Evolutionary conservation across 805 yeast species (phyloP).

Genomic region (Candida quercuum): DNA sequence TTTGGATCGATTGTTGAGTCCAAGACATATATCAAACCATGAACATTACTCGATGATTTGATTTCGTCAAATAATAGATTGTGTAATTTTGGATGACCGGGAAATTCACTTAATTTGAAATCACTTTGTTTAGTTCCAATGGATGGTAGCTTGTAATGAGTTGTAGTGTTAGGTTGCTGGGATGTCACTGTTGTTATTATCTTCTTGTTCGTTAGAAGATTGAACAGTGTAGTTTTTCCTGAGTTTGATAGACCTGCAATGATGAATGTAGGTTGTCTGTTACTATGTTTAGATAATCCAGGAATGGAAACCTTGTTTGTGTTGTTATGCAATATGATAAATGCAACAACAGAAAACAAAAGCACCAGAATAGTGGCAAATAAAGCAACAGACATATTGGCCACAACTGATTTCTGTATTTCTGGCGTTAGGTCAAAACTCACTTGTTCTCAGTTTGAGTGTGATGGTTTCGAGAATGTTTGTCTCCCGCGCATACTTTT

Average conservation of each 20-base stretch:
- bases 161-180: slow-evolving; percentile 39
- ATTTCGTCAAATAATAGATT: slow-evolving; percentile 47
- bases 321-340: slow-evolving; percentile 12
- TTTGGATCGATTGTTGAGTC: slow-evolving; percentile 61
- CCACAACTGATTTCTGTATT: neutral
- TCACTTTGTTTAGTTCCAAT: slow-evolving; percentile 29
- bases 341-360: slow-evolving; percentile 3
- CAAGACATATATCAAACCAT: slow-evolving; percentile 71
- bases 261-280: slow-evolving; percentile 48
- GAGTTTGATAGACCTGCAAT: slow-evolving; percentile 59
- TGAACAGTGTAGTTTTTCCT: slow-evolving; percentile 63
- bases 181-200: slow-evolving; percentile 42
- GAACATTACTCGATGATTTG: slow-evolving; percentile 37
- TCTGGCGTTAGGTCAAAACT: too few relatives aligned
- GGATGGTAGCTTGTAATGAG: slow-evolving; percentile 34
- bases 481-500: too few relatives aligned
- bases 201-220: slow-evolving; percentile 25
- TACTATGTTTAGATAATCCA: slow-evolving; percentile 10
- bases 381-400: neutral
- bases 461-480: too few relatives aligned
- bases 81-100: slow-evolving; percentile 80
- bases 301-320: slow-evolving; percentile 11
- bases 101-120: slow-evolving; percentile 67
- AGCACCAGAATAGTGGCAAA: slow-evolving; percentile 1
- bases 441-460: too few relatives aligned